Evolutionary conservation across 192 early-diverging fungal genomes (phyloP).

Genomic region (Jimgerdemannia lactiflua): DNA sequence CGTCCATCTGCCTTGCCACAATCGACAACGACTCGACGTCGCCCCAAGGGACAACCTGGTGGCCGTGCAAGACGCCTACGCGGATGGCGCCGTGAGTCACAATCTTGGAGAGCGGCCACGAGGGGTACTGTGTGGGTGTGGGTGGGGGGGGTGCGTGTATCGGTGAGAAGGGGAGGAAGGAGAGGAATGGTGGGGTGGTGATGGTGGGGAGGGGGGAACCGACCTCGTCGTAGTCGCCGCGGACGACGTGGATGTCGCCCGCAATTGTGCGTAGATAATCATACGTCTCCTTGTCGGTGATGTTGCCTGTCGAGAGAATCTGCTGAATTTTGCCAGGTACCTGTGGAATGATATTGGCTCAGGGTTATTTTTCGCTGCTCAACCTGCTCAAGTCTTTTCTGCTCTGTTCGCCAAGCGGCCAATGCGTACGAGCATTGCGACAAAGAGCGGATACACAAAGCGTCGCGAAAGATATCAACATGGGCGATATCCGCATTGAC

Average conservation of each 20-base stretch:
- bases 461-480: too few species aligned
- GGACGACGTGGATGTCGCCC: constrained; percentile 68
- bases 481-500: too few species aligned
- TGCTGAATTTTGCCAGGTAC: constrained; percentile 96
- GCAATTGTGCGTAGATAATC: constrained; percentile 87
- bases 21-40: constrained; percentile 69
- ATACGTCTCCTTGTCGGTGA: constrained; percentile 76
- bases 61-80: constrained; percentile 84
- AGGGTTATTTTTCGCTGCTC: too few species aligned
- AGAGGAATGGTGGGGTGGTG: too few species aligned
- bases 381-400: too few species aligned
- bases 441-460: too few species aligned
- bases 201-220: too few species aligned
- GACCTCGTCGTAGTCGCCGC: constrained; percentile 86
- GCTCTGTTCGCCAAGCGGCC: too few species aligned
- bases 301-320: constrained; percentile 92
- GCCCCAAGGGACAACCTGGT: constrained; percentile 81
- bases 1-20: constrained; percentile 85
- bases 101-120: constrained; percentile 63
- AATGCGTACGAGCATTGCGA: too few species aligned
- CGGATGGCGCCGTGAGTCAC: constrained; percentile 61
- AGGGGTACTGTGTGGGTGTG: constrained; percentile 29
- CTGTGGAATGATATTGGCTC: constrained; percentile 12
- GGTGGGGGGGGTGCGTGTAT: too few species aligned
- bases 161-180: too few species aligned